Percentiles rank a stretch among this genome's conserved stretches.
Evolutionary conservation across 2,329 filamentous ascomycete species (phyloP).

Genomic region (Trichoderma sp.): DNA sequence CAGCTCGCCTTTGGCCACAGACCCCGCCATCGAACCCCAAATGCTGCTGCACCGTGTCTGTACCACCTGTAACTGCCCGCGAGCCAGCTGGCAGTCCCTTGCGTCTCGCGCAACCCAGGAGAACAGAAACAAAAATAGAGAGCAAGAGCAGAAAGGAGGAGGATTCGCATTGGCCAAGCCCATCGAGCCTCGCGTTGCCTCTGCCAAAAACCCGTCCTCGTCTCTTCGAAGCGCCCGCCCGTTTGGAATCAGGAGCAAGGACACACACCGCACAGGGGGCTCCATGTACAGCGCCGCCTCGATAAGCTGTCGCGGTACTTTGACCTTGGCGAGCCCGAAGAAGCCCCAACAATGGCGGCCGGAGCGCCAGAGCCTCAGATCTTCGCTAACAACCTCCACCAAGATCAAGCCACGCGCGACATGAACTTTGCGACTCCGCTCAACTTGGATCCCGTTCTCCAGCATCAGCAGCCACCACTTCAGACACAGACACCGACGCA

Average conservation of each 20-base stretch:
- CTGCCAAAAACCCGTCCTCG: not conserved
- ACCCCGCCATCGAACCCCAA: not conserved
- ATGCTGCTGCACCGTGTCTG: not conserved
- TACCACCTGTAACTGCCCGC: not conserved
- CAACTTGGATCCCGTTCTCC: slow-evolving; percentile 30
- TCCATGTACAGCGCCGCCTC: slow-evolving; percentile 15
- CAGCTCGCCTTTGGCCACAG: not conserved
- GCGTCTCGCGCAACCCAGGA: slow-evolving; percentile 2
- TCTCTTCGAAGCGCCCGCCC: not conserved
- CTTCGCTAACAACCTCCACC: slow-evolving; percentile 18
- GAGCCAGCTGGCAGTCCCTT: slow-evolving; percentile 15
- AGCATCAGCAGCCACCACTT: slow-evolving; percentile 32
- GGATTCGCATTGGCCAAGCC: not conserved
- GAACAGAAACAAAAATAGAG: not conserved
- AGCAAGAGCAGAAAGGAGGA: not conserved
- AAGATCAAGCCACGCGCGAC: slow-evolving; percentile 27
- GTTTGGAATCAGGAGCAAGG: not conserved
- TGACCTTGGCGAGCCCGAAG: not conserved
- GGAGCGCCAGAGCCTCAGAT: slow-evolving; percentile 20
- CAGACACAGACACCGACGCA: not conserved
- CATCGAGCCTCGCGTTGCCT: not conserved
- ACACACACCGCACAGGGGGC: not conserved
- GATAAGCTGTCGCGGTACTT: slow-evolving; percentile 19
- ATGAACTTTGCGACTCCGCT: slow-evolving; percentile 40
- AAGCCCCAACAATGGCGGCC: slow-evolving; percentile 20